phyloP scores from a whole-genome alignment of 352 stramenopile species.

The Phytopythium helicoides region DNA sequence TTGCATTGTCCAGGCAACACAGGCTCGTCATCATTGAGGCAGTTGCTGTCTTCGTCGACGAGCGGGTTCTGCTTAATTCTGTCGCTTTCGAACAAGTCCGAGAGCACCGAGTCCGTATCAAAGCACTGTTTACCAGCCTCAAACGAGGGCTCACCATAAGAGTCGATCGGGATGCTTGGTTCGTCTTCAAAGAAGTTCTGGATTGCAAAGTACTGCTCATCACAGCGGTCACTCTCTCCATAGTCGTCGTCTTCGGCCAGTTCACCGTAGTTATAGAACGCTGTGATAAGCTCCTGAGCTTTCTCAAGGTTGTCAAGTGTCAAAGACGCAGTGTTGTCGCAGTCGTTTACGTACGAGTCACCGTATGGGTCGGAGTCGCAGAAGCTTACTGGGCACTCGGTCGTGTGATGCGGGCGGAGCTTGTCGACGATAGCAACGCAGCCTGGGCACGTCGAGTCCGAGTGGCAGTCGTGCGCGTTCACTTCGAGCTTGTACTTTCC shows the following conservation, averaged over 20 bases:
- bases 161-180: constrained; percentile 11
- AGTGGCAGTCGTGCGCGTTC: constrained; percentile 49
- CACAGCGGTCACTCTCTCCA: constrained; percentile 36
- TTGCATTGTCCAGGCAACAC: constrained; percentile 34
- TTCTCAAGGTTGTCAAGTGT: constrained; percentile 31
- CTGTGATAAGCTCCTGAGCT: constrained; percentile 14
- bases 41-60: constrained; percentile 2
- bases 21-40: constrained; percentile 25
- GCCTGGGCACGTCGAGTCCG: constrained; percentile 33
- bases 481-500: constrained; percentile 59
- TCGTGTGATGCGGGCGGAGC: constrained; percentile 34
- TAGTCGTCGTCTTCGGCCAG: constrained; percentile 52
- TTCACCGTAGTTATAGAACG: constrained; percentile 40
- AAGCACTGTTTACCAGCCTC: constrained; percentile 31
- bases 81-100: constrained; percentile 16
- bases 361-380: constrained; percentile 21
- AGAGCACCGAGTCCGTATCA: constrained; percentile 14
- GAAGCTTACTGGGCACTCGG: constrained; percentile 32
- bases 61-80: constrained; percentile 40
- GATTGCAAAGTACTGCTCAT: constrained; percentile 27
- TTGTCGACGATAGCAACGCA: constrained; percentile 60
- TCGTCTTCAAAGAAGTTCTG: constrained; percentile 43
- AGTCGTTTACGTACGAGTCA: constrained; percentile 4
- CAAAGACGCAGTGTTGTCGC: constrained; percentile 15
- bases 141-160: constrained; percentile 2